These are phyloP conservation scores for Fusarium avenaceum DNA, from an alignment of 2,329 filamentous ascomycete genomes.

Conservation along the genomic window DNA sequence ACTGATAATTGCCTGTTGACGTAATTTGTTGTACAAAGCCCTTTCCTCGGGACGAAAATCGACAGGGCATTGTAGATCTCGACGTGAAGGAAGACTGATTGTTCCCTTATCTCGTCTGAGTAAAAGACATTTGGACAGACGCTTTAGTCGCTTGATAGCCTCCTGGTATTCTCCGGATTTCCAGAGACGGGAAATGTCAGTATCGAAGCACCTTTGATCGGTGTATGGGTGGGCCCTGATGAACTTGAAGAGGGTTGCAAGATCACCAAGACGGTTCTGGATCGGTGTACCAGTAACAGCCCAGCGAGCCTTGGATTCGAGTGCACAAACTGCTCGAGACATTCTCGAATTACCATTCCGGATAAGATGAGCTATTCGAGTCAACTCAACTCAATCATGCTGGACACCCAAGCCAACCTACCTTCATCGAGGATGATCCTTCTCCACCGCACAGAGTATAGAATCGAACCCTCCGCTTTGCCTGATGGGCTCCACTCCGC, in stretches of 20 bases:
- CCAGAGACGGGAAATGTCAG: slow-evolving; percentile 52
- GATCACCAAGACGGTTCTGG: slow-evolving; percentile 61
- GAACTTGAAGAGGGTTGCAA: slow-evolving; percentile 60
- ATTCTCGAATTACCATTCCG: slow-evolving; percentile 34
- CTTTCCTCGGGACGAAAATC: slow-evolving; percentile 56
- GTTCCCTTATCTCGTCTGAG: slow-evolving; percentile 57
- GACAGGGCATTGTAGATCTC: slow-evolving; percentile 53
- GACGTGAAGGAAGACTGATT: slow-evolving; percentile 55
- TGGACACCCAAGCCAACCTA: neutral
- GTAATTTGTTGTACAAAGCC: slow-evolving; percentile 53
- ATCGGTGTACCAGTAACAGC: slow-evolving; percentile 64
- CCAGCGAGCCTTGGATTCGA: slow-evolving; percentile 58
- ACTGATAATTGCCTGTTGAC: slow-evolving; percentile 45
- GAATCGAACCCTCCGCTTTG: slow-evolving; percentile 11
- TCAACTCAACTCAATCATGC: neutral
- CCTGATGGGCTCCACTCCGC: slow-evolving; percentile 52
- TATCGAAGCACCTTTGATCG: slow-evolving; percentile 29
- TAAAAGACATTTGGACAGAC: slow-evolving; percentile 55
- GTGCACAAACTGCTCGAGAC: slow-evolving; percentile 53
- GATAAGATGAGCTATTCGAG: slow-evolving; percentile 29
- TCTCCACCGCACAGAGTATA: slow-evolving; percentile 56
- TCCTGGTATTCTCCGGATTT: slow-evolving; percentile 54
- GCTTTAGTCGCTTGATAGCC: slow-evolving; percentile 57
- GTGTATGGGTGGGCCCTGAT: slow-evolving; percentile 58
- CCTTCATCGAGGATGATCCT: slow-evolving; percentile 43